Conservation (phyloP, 495 filamentous ascomycete genomes). For the Entonaema liquescens region DNA sequence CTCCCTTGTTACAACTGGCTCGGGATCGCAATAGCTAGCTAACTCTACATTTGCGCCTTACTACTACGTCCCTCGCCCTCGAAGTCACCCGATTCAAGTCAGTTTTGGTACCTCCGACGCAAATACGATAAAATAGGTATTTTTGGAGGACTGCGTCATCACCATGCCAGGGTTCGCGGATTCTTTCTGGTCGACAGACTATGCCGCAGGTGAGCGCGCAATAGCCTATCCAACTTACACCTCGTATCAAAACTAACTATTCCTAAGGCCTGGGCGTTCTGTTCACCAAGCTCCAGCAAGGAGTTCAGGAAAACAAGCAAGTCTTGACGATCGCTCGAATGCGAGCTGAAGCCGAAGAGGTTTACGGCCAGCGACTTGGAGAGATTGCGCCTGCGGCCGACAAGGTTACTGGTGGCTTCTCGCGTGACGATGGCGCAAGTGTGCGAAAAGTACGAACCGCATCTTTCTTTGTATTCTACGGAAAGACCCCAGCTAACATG, state of each 20-base stretch:
- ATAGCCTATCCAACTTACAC: slow-evolving; percentile 8
- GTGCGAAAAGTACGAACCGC: slow-evolving; percentile 78
- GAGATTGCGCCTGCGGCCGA: slow-evolving; percentile 87
- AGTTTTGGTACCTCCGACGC: slow-evolving; percentile 2
- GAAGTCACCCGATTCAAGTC: slow-evolving; percentile 11
- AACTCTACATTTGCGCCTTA: slow-evolving; percentile 18
- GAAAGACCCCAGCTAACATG: slow-evolving; percentile 27
- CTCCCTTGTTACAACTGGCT: slow-evolving; percentile 10
- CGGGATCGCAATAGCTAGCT: slow-evolving; percentile 31
- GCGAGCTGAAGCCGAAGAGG: slow-evolving; percentile 95
- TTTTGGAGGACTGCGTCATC: slow-evolving; percentile 37
- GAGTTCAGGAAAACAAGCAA: slow-evolving; percentile 93
- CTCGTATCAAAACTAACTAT: slow-evolving; percentile 15
- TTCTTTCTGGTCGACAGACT: slow-evolving; percentile 96
- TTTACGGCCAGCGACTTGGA: slow-evolving; percentile 81
- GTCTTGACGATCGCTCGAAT: slow-evolving; percentile 88
- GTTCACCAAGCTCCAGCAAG: slow-evolving; percentile 97
- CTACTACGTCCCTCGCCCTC: background rate
- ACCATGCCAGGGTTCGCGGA: slow-evolving; percentile 87
- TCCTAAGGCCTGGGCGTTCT: slow-evolving; percentile 85
- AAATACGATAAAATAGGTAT: slow-evolving; percentile 6
- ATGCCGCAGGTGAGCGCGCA: slow-evolving; percentile 75
- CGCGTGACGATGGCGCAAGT: slow-evolving; percentile 94
- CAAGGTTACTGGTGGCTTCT: slow-evolving; percentile 83
- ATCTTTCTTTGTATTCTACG: slow-evolving; percentile 6